phyloP scores from a whole-genome alignment of 2,329 filamentous ascomycete species.

The Lasiodiplodia theobromae region DNA sequence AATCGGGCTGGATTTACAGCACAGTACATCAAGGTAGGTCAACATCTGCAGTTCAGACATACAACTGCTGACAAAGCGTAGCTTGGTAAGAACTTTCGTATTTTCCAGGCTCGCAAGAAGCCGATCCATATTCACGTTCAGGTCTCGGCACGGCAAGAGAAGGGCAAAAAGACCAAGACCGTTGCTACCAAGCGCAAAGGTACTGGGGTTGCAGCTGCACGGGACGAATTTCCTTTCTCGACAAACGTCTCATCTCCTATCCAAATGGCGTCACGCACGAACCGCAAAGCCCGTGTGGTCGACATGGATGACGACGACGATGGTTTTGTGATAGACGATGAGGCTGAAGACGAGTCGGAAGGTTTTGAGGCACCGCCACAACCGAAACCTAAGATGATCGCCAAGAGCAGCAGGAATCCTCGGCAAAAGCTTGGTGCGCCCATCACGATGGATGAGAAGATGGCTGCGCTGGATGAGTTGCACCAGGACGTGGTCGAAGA shows the following conservation, averaged over 20 bases:
- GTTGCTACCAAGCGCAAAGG: slow-evolving; percentile 29
- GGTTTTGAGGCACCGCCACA: slow-evolving; percentile 55
- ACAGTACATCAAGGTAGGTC: slow-evolving; percentile 73
- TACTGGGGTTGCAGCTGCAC: slow-evolving; percentile 45
- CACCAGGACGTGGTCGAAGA: slow-evolving; percentile 69
- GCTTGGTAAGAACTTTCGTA: slow-evolving; percentile 53
- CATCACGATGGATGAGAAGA: slow-evolving; percentile 63
- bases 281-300: slow-evolving; percentile 37
- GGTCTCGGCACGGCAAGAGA: slow-evolving; percentile 53
- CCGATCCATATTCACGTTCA: slow-evolving; percentile 63
- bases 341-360: slow-evolving; percentile 49
- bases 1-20: slow-evolving; percentile 72
- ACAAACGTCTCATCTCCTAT: slow-evolving; percentile 73
- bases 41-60: neutral
- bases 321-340: slow-evolving; percentile 38
- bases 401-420: slow-evolving; percentile 4
- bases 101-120: slow-evolving; percentile 54
- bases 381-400: slow-evolving; percentile 30
- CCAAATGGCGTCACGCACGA: slow-evolving; percentile 52
- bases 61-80: slow-evolving; percentile 36
- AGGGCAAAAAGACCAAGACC: slow-evolving; percentile 43
- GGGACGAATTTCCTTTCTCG: slow-evolving; percentile 62
- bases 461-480: slow-evolving; percentile 63
- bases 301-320: slow-evolving; percentile 34
- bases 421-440: slow-evolving; percentile 60